A percentile compares a stretch with the other conserved stretches of the same genome.
phyloP scores from a whole-genome alignment of 2,329 filamentous ascomycete genomes.

The Cephalotrichum gorgonifer region DNA sequence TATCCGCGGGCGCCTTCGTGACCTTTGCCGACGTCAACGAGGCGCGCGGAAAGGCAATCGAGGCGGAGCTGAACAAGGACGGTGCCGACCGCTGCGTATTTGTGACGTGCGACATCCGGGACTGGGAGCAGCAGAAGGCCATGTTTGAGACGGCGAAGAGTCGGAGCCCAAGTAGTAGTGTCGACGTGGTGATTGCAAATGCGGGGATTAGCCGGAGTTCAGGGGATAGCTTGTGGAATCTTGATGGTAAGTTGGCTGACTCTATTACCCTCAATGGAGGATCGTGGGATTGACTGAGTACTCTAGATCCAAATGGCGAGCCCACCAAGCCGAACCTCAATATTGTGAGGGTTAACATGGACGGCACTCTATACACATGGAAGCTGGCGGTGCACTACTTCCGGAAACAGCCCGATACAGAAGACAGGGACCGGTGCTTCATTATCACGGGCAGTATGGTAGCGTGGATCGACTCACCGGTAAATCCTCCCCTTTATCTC shows the following conservation, averaged over 20 bases:
- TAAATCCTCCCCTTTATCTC: conserved; percentile 4
- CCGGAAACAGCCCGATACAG: conserved; percentile 23
- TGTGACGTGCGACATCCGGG: conserved; percentile 28
- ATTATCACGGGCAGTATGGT: conserved; percentile 38
- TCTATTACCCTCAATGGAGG: not conserved
- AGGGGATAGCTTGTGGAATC: conserved; percentile 24
- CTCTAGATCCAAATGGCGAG: conserved; percentile 12
- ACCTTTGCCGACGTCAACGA: conserved; percentile 28
- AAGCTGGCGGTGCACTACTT: conserved; percentile 37
- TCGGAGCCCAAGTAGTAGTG: conserved; percentile 23
- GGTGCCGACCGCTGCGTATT: conserved; percentile 15
- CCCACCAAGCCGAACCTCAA: conserved; percentile 27
- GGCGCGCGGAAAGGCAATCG: conserved; percentile 18
- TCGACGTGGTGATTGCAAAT: conserved; percentile 37
- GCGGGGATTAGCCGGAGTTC: conserved; percentile 29
- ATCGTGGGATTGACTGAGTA: not conserved
- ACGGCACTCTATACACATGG: conserved; percentile 31
- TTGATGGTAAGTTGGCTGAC: conserved; percentile 18
- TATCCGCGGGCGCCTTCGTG: conserved; percentile 25
- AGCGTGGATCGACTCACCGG: conserved; percentile 32
- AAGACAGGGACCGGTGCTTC: conserved; percentile 32
- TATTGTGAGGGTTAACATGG: conserved; percentile 28
- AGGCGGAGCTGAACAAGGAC: conserved; percentile 19
- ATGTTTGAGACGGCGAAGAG: conserved; percentile 28
- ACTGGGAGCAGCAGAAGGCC: conserved; percentile 29